Base-by-base conservation (phyloP, 2,329 filamentous ascomycete genomes). In the Ilyonectria sp. region DNA sequence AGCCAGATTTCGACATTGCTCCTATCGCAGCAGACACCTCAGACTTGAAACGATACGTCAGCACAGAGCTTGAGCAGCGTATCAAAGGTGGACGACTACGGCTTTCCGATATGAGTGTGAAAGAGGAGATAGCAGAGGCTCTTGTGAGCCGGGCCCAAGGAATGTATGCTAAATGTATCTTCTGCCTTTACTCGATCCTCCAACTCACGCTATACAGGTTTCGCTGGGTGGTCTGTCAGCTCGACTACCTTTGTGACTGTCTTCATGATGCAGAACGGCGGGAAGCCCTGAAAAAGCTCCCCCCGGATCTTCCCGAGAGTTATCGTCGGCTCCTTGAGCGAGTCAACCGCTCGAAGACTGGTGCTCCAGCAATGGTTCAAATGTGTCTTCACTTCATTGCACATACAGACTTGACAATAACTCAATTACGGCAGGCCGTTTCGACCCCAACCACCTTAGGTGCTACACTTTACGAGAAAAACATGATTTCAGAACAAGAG, bases 151-250 rank as follows among this genome's bases (percentile, higher is more conserved):
- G 63, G 7, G 70, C 72, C 0, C 33, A 69, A 11, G 72, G 72
- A 17, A 74, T 74, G 68, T 67, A 46, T 33, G 58, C 1, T 26
- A 6, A 1, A 6, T 26, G 26, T 26, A 26, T 26, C 26, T 26
- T 6, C 26, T 26, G 15, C 13, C 9, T 11, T 8, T n/a, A 1
- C 0, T 19, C 1, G 23, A 3, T 11, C 1, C 0, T 26, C 1
- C n/a, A 1, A 21, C 21, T 60, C 5, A 56, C 8, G 15, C 0
- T 0, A 1, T 5, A 0, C 0, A 74, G 71, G 71, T 74, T 74
- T 9, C 68, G 70, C 4, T 74, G 72, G 71, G 71, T 71, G 17
- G 62, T 60, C 2, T 74, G 72, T 1, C 71, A 74, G 11, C 4
- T 74, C 0, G 70, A 74, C 54, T 65, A 74, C 11, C 62, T 74